Percentiles rank a stretch among this genome's conserved stretches.
Conservation (phyloP, 768 basidiomycete genomes). For the Sarcodon aspratus region DNA sequence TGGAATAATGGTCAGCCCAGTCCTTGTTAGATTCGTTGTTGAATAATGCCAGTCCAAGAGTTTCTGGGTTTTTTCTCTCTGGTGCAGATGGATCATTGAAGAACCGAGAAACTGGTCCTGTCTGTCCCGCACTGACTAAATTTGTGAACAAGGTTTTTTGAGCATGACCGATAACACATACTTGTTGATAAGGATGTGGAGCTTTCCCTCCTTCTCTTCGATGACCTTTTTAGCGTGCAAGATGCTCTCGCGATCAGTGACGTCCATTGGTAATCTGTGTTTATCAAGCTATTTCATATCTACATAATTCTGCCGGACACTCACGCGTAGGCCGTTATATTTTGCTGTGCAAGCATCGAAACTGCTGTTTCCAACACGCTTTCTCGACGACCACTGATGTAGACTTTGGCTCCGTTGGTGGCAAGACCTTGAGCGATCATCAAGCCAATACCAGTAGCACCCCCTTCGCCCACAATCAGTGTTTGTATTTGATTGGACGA, state of each 20-base stretch:
- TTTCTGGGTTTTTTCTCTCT: conserved; percentile 50
- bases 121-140: conserved; percentile 55
- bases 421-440: conserved; percentile 69
- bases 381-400: conserved; percentile 61
- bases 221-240: conserved; percentile 38
- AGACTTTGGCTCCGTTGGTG: conserved; percentile 69
- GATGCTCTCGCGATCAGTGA: conserved; percentile 61
- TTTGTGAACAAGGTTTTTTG: neutral
- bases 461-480: conserved; percentile 4
- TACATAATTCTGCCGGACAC: conserved; percentile 7
- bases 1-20: conserved; percentile 50
- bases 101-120: conserved; percentile 51
- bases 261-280: conserved; percentile 55
- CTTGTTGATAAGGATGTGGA: conserved; percentile 82
- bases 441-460: conserved; percentile 43
- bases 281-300: neutral
- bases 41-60: conserved; percentile 61
- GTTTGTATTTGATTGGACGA: neutral
- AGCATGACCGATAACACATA: conserved; percentile 18
- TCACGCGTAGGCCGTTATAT: conserved; percentile 51
- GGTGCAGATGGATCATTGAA: conserved; percentile 43
- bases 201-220: conserved; percentile 48
- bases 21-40: conserved; percentile 48
- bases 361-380: conserved; percentile 49
- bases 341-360: conserved; percentile 29